Conservation (phyloP, 192 early-diverging fungal genomes). For the Spinellus fusiger region DNA sequence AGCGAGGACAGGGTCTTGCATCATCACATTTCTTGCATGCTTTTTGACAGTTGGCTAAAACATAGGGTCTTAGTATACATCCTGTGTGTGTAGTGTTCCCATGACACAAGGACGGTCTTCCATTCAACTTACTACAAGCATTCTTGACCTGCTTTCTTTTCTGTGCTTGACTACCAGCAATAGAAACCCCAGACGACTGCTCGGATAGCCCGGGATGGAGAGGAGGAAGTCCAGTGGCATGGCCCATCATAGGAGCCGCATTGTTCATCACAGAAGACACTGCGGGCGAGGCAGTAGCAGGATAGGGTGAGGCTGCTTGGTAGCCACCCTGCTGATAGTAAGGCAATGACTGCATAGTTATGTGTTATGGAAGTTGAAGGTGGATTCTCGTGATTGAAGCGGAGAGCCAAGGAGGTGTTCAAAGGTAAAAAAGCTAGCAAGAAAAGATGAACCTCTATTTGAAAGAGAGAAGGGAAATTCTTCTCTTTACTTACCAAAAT, state of each 20-base stretch:
- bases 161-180: conserved; percentile 10
- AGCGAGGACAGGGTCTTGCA: conserved; percentile 78
- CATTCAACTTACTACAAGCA: conserved; percentile 24
- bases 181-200: not conserved
- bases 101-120: not conserved
- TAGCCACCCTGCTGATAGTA: conserved; percentile 14
- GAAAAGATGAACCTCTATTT: too few relatives aligned
- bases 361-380: not conserved
- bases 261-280: conserved; percentile 6
- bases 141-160: conserved; percentile 32
- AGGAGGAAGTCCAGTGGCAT: conserved; percentile 18
- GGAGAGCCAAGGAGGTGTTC: not conserved
- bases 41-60: conserved; percentile 73
- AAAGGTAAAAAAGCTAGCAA: too few relatives aligned
- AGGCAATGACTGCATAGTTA: conserved; percentile 15
- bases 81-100: not conserved
- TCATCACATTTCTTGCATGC: conserved; percentile 92
- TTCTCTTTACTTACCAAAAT: too few relatives aligned
- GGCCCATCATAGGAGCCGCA: conserved; percentile 7
- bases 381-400: not conserved
- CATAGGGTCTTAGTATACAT: not conserved
- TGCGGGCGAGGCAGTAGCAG: not conserved
- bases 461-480: too few relatives aligned
- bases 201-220: conserved; percentile 12
- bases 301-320: conserved; percentile 9